Evolutionary conservation across 116 monocot genomes (phyloP), one percentile per base, ranked within the genome.

Genomic region (Iris pallida): DNA sequence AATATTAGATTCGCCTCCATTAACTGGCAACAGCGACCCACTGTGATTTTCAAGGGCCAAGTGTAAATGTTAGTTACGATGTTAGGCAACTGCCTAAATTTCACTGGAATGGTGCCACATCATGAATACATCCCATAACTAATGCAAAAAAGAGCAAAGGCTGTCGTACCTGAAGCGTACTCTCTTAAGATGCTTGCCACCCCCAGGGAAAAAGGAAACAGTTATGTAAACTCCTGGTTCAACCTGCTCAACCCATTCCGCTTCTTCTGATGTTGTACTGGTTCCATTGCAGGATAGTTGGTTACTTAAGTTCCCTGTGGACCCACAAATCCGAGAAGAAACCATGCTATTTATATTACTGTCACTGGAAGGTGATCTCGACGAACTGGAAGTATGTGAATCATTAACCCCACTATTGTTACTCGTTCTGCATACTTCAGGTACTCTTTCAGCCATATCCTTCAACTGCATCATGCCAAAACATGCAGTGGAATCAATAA

Each of bases 151-250:
- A 30, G 30, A 30, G 30, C 30, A 30, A 55, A 67, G 8, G 53
- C 7, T 9, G 49, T 16, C 67, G 18, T 82, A 96, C 96, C 96
- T 96, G 75, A 96, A 91, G 5, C 92, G 80, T 47, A 96, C 82
- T 63, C 89, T 78, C 74, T 87, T 96, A 72, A 96, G 84, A 74
- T 74, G 76, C 69, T 82, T 85, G 7, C 79, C 81, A 56, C 91
- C 96, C 68, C 70, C 71, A 61, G 83, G 82, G 20, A 45, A 76
- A 58, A 76, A 63, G 16, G 82, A 78, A 69, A 91, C 72, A 8
- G 96, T 91, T 42, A 91, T 77, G 57, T 89, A 96, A 8, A 96
- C 96, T 1, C 96, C 96, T 52, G 82, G 82, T 70, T 91, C 96
- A 65, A 78, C 81, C 40, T 95, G 91, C 57, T 96, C 96, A 45